A percentile compares a stretch with the other conserved stretches of the same genome.
phyloP scores from a whole-genome alignment of 192 early-diverging fungal genomes.

The Rhizophagus prolifer region DNA sequence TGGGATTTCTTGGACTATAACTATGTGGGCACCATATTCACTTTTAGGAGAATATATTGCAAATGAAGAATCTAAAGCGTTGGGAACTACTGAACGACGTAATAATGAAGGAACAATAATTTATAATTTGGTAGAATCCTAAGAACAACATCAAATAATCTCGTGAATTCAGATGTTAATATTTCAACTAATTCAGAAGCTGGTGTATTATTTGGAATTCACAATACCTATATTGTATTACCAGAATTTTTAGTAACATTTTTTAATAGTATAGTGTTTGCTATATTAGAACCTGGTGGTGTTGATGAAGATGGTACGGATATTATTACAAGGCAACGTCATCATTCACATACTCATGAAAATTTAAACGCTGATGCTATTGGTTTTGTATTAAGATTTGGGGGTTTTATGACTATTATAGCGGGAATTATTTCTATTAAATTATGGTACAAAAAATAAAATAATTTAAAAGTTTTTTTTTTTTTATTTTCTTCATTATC shows the following conservation, averaged over 20 bases:
- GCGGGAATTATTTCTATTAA: conserved; percentile 43
- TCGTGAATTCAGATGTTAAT: background rate
- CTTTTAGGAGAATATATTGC: conserved; percentile 78
- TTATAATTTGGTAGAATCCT: background rate
- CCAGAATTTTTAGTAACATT: conserved; percentile 91
- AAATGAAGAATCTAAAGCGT: conserved; percentile 32
- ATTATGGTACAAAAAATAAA: conserved; percentile 32
- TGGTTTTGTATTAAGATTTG: conserved; percentile 56
- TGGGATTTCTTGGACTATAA: conserved; percentile 85
- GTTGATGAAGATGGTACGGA: background rate
- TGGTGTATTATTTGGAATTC: conserved; percentile 84
- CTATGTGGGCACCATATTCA: conserved; percentile 92
- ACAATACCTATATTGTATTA: conserved; percentile 91
- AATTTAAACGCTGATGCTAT: conserved; percentile 45
- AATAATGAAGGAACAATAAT: background rate
- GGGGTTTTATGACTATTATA: conserved; percentile 56
- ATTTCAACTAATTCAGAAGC: conserved; percentile 43
- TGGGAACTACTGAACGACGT: conserved; percentile 30
- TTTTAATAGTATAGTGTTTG: conserved; percentile 81
- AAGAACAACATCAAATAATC: conserved; percentile 31
- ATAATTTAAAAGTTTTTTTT: too few species aligned
- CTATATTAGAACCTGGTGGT: conserved; percentile 55
- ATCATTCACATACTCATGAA: too few species aligned
- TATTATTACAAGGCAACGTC: too few species aligned
- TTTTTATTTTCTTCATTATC: too few species aligned